A percentile compares a stretch with the other conserved stretches of the same genome.
Evolutionary conservation across 2,329 filamentous ascomycete genomes (phyloP).

Genomic region (Uncinocarpus reesii): DNA sequence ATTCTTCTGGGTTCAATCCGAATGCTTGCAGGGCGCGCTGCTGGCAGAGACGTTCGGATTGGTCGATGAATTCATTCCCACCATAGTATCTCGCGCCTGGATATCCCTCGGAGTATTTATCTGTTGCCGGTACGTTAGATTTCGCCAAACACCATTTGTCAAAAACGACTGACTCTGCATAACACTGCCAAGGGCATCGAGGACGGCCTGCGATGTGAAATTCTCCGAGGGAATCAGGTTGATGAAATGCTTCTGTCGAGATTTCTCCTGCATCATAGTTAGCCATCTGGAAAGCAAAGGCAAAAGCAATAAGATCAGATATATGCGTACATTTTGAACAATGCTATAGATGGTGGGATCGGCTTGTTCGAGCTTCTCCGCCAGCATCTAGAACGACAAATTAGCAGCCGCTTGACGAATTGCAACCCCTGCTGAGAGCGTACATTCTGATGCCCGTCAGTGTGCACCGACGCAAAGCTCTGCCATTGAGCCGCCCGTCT

Average conservation of each 20-base stretch:
- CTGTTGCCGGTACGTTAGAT: constrained; percentile 38
- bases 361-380: constrained; percentile 66
- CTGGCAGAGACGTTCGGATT: constrained; percentile 81
- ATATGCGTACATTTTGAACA: constrained; percentile 62
- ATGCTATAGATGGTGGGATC: constrained; percentile 83
- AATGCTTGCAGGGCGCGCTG: constrained; percentile 81
- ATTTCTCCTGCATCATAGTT: constrained; percentile 62
- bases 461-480: constrained; percentile 30
- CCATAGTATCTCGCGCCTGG: constrained; percentile 94
- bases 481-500: constrained; percentile 27
- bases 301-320: neutral
- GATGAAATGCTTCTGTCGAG: constrained; percentile 93
- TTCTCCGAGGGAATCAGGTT: constrained; percentile 94
- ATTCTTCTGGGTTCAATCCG: constrained; percentile 69
- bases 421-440: neutral
- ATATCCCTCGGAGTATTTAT: constrained; percentile 98
- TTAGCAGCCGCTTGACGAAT: constrained; percentile 6
- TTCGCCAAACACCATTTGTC: neutral
- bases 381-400: constrained; percentile 56
- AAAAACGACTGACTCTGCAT: constrained; percentile 66
- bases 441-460: constrained; percentile 37
- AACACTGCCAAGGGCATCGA: constrained; percentile 82
- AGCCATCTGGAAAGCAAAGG: neutral
- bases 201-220: constrained; percentile 84
- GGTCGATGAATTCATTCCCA: constrained; percentile 91